Evolutionary conservation across 805 yeast genomes (phyloP).

Genomic region (Zygosaccharomyces bailii): DNA sequence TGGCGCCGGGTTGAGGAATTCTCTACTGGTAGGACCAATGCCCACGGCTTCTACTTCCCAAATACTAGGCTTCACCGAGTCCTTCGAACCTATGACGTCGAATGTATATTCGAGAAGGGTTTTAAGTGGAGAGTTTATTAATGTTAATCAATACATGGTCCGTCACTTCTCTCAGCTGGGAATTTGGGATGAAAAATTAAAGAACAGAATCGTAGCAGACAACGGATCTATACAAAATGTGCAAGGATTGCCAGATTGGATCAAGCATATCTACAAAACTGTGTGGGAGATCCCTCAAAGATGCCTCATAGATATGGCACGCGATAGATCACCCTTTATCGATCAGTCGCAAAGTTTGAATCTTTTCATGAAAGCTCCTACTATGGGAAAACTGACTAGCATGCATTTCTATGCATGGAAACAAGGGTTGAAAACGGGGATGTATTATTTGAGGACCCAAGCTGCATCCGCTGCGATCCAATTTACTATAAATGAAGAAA

Average conservation of each 20-base stretch:
- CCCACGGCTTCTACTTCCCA: constrained; percentile 98
- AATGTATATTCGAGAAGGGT: constrained; percentile 90
- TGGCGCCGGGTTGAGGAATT: constrained; percentile 75
- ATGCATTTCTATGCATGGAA: constrained; percentile 99
- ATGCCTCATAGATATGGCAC: constrained; percentile 78
- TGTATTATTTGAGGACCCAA: constrained; percentile 96
- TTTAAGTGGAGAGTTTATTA: constrained; percentile 88
- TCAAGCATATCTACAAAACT: constrained; percentile 81
- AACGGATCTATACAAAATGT: constrained; percentile 86
- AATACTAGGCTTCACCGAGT: constrained; percentile 88
- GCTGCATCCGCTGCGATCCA: constrained; percentile 97
- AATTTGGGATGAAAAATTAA: constrained; percentile 77
- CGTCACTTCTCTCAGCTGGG: constrained; percentile 79
- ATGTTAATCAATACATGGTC: constrained; percentile 82
- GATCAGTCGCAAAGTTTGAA: constrained; percentile 94
- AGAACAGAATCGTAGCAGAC: constrained; percentile 66
- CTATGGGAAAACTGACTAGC: constrained; percentile 93
- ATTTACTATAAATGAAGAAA: constrained; percentile 67
- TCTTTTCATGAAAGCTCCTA: constrained; percentile 81
- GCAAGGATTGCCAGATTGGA: constrained; percentile 65
- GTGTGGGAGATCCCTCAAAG: constrained; percentile 96
- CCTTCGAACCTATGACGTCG: constrained; percentile 94
- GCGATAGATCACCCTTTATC: constrained; percentile 73
- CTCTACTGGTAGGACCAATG: constrained; percentile 90
- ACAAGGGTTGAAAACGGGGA: constrained; percentile 96